Base-by-base conservation (phyloP, 2,329 filamentous ascomycete genomes). In the Pseudocercospora musae region DNA sequence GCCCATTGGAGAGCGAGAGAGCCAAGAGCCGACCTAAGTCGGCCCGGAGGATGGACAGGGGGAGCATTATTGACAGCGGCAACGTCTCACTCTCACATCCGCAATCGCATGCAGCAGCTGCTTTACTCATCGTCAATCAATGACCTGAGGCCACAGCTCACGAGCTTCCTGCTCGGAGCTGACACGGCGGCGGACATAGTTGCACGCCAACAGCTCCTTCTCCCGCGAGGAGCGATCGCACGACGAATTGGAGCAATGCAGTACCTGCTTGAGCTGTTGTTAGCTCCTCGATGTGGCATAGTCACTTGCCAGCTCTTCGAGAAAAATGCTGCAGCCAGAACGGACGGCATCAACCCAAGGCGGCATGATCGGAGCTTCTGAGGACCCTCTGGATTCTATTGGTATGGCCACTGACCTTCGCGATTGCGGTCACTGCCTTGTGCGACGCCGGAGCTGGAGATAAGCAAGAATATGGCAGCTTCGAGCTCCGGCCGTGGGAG, bases 271-370 rank as follows among this genome's bases (percentile, higher is more conserved):
- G 53, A 56, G 53, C 53, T 25, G 27, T 44, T 25, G 20, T 11
- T 18, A 56, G 53, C 53, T 56, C n/a, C 53, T 44, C 21, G 29
- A 27, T 56, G 18, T 23, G 53, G 53, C 18, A 56, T 56, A 56
- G 53, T 44, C 33, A 42, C 33, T 42, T 27, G 20, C 53, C 53
- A 40, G 31, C 53, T 42, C 20, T 42, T n/a, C 3, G 53, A 56
- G 23, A 29, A 52, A 29, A 25, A 15, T 40, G n/a, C 37, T 40
- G 37, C 37, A 40, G 37, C 37, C 37, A 40, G 15, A 40, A 18
- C 29, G 6, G 11, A 54, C 20, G 50, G 27, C 50, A 54, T 54
- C 27, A 21, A 20, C 50, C 20, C 25, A n/a, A 4, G 2, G 18
- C 50, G 29, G 31, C 53, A 21, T 33, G 33, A 25, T 40, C 18